A percentile compares a stretch with the other conserved stretches of the same genome.
These are phyloP conservation scores for Alternaria dauci DNA, from an alignment of 2,329 filamentous ascomycete genomes.

Conservation along the genomic window DNA sequence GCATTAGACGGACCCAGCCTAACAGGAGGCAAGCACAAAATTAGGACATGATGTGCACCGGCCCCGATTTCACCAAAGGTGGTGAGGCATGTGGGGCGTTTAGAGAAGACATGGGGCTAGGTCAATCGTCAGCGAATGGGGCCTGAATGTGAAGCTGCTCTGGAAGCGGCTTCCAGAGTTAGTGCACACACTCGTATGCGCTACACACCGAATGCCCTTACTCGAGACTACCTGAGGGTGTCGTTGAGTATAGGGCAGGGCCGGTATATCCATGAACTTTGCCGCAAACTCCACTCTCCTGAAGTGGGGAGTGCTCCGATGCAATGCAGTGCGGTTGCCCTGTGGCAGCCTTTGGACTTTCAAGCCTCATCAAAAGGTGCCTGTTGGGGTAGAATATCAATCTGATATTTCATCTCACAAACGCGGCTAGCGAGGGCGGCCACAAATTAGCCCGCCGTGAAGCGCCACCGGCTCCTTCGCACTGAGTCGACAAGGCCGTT, in stretches of 20 bases:
- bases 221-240: conserved; percentile 34
- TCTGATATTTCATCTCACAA: conserved; percentile 30
- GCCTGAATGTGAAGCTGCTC: conserved; percentile 7
- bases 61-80: conserved; percentile 22
- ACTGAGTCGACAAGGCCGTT: conserved; percentile 28
- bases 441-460: conserved; percentile 34
- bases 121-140: conserved; percentile 14
- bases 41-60: conserved; percentile 29
- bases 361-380: conserved; percentile 45
- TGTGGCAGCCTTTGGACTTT: conserved; percentile 33
- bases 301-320: conserved; percentile 45
- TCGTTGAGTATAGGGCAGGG: conserved; percentile 42
- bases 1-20: conserved; percentile 32
- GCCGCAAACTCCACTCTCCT: conserved; percentile 28
- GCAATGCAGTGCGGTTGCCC: conserved; percentile 40
- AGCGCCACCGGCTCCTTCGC: conserved; percentile 24
- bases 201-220: conserved; percentile 37
- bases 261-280: conserved; percentile 29
- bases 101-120: conserved; percentile 19
- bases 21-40: conserved; percentile 24
- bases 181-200: conserved; percentile 28
- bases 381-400: conserved; percentile 25
- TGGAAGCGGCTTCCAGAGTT: conserved; percentile 32
- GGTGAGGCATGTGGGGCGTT: conserved; percentile 35
- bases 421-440: conserved; percentile 32